These are phyloP conservation scores for Aschersonia sp. DNA, from an alignment of 2,329 filamentous ascomycete genomes.

Conservation along the genomic window DNA sequence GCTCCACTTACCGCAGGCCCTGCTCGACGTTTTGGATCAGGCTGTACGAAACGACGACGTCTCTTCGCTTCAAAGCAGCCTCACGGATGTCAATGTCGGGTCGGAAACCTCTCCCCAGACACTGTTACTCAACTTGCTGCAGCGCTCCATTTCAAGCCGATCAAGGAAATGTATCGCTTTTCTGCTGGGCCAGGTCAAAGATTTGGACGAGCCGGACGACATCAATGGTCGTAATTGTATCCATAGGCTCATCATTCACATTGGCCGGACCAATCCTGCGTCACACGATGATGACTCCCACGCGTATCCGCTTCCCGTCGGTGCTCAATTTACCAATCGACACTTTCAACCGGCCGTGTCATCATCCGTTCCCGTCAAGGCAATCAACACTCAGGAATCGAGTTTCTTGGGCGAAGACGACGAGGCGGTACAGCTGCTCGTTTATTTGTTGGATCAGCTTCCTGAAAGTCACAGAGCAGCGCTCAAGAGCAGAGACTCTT, in stretches of 20 bases:
- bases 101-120: constrained; percentile 34
- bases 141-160: constrained; percentile 59
- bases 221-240: constrained; percentile 91
- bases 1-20: constrained; percentile 52
- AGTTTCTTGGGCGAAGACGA: constrained; percentile 54
- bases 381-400: constrained; percentile 51
- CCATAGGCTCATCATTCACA: constrained; percentile 82
- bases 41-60: constrained; percentile 57
- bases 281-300: constrained; percentile 37
- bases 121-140: constrained; percentile 65
- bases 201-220: constrained; percentile 74
- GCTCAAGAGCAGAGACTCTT: constrained; percentile 56
- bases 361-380: constrained; percentile 43
- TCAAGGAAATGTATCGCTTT: constrained; percentile 56
- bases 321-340: constrained; percentile 44
- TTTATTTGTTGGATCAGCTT: constrained; percentile 51
- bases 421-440: constrained; percentile 55
- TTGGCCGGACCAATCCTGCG: constrained; percentile 56
- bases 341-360: constrained; percentile 70
- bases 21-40: constrained; percentile 58
- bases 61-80: constrained; percentile 34
- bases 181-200: constrained; percentile 53
- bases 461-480: constrained; percentile 51
- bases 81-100: constrained; percentile 40
- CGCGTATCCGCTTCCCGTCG: constrained; percentile 32